Conservation (phyloP, 208 protist genomes). For the Wallacemonas sp. region DNA sequence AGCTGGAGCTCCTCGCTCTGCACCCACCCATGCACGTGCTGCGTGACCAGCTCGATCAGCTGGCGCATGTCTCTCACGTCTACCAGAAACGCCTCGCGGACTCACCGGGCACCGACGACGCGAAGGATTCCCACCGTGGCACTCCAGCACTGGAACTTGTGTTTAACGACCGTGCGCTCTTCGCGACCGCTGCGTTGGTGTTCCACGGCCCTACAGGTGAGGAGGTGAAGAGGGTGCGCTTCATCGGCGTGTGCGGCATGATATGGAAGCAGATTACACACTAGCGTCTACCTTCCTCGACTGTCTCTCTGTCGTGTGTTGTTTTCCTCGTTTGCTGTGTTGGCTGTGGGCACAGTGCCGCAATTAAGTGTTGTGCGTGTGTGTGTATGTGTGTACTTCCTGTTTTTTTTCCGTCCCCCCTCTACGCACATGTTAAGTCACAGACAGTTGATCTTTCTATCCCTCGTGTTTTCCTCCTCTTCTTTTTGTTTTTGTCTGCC, state of each 20-base stretch:
- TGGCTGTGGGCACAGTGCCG: no score
- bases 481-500: no score
- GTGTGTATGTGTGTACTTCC: no score
- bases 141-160: conserved; percentile 39
- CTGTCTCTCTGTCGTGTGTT: background rate
- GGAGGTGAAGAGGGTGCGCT: conserved; percentile 32
- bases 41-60: conserved; percentile 39
- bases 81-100: background rate
- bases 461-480: no score
- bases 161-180: conserved; percentile 49
- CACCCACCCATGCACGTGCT: conserved; percentile 64
- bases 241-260: conserved; percentile 68
- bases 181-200: conserved; percentile 38
- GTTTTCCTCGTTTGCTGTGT: background rate
- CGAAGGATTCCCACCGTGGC: background rate
- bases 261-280: conserved; percentile 39
- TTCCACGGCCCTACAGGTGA: conserved; percentile 29
- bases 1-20: conserved; percentile 27
- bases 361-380: no score
- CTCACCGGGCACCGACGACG: background rate
- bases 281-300: background rate
- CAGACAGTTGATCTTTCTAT: no score
- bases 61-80: conserved; percentile 24
- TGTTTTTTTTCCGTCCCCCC: no score
- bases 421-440: no score